Percentiles rank a stretch among this genome's conserved stretches.
Evolutionary conservation across 2,329 filamentous ascomycete genomes (phyloP).

Genomic region (Fusarium proliferatum): DNA sequence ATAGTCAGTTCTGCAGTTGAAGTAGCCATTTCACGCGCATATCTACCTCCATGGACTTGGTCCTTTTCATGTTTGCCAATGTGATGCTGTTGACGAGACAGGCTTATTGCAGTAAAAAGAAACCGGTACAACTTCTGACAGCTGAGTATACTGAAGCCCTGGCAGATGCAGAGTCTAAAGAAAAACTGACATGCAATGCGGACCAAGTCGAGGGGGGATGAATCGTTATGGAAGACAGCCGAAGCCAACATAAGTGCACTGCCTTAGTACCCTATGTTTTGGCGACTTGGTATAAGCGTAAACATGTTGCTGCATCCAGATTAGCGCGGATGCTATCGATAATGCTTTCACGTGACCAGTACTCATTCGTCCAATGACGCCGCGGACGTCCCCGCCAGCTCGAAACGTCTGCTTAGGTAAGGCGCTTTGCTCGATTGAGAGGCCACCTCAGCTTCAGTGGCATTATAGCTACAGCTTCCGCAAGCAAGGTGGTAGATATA

Average conservation of each 20-base stretch:
- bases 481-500: slow-evolving; percentile 16
- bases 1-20: slow-evolving; percentile 34
- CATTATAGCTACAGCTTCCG: slow-evolving; percentile 31
- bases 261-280: slow-evolving; percentile 40
- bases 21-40: slow-evolving; percentile 36
- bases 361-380: slow-evolving; percentile 11
- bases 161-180: slow-evolving; percentile 4
- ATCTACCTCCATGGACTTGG: slow-evolving; percentile 45
- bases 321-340: slow-evolving; percentile 23
- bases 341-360: slow-evolving; percentile 22
- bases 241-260: background rate
- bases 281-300: slow-evolving; percentile 37
- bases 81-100: background rate
- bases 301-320: slow-evolving; percentile 47
- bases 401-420: slow-evolving; percentile 39
- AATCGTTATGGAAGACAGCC: background rate
- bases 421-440: slow-evolving; percentile 36
- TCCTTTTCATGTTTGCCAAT: slow-evolving; percentile 44
- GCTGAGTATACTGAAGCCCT: slow-evolving; percentile 3
- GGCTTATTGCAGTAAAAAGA: background rate
- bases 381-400: background rate
- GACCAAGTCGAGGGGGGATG: slow-evolving; percentile 32
- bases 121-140: background rate
- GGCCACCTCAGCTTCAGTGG: slow-evolving; percentile 52
- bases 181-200: slow-evolving; percentile 16